Evolutionary conservation across 1,139 yeast genomes (phyloP).

Genomic region (Suhomyces coccinellae): DNA sequence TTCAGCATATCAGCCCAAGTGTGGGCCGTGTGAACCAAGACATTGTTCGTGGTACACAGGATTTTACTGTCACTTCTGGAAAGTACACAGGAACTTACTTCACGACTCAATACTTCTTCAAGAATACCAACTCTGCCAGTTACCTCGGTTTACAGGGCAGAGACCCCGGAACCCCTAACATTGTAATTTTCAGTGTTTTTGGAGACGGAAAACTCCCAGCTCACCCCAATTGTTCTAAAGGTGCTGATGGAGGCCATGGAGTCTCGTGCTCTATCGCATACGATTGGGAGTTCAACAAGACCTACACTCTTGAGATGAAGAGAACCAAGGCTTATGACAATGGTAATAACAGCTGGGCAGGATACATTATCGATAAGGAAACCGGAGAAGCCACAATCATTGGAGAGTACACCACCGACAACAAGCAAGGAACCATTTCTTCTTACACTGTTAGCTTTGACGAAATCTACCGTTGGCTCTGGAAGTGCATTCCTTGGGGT

Average conservation of each 20-base stretch:
- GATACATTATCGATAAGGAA: conserved; percentile 4
- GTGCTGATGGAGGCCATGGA: conserved; percentile 7
- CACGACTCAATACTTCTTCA: background rate
- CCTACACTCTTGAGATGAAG: conserved; percentile 3
- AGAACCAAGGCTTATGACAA: background rate
- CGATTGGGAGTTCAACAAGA: conserved; percentile 8
- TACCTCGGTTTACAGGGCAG: conserved; percentile 6
- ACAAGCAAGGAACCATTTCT: background rate
- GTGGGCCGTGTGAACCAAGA: background rate
- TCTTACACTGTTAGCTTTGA: background rate
- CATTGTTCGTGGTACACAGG: background rate
- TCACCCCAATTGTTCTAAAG: conserved; percentile 1
- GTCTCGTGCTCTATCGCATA: conserved; percentile 4
- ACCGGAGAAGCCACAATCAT: background rate
- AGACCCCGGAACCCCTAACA: background rate
- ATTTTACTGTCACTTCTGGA: background rate
- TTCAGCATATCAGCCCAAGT: background rate
- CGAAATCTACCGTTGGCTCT: background rate
- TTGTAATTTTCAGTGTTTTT: conserved; percentile 5
- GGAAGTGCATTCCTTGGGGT: background rate
- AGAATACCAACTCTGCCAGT: background rate
- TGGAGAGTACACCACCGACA: conserved; percentile 4
- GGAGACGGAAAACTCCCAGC: conserved; percentile 2
- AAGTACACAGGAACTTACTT: background rate
- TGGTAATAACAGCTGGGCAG: conserved; percentile 7